Evolutionary conservation across 495 filamentous ascomycete species (phyloP), one percentile per base, ranked within the genome.

Genomic region (Hypomontagnella submonticulosa): DNA sequence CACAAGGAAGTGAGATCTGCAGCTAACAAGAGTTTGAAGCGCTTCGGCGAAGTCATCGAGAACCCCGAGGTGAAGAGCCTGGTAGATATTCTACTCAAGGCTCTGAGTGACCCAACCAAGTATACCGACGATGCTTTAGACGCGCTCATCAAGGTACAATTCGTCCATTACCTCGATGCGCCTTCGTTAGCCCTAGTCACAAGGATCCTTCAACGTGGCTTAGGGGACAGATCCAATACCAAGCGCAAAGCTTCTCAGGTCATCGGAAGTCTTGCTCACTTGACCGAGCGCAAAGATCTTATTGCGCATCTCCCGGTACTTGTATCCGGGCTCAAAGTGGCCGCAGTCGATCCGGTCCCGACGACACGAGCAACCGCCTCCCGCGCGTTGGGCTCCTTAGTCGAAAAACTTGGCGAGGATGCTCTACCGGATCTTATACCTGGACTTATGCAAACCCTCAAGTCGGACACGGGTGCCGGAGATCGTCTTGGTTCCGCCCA

Each of bases 391-490:
- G 95, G 95, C 42, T 97, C 96, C 0, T 82, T 97, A 8, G 89
- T 98, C 44, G 95, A 99, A 80, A 98, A 98, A 78, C 87, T 99
- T 54, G 95, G 95, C 74, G 95, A 99, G 73, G 95, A 99, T 75
- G 91, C 96, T 49, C 81, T 99, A 48, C 95, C 95, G 23, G 96
- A 99, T 73, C 91, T 99, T 49, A 98, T 99, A 59, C 95, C 95
- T 33, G 93, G 92, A 67, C 89, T 99, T 61, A 99, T 98, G 95
- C 82, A 91, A 65, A 97, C 93, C 10, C 89, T 99, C 77, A 98
- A 97, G 76, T 97, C 95, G 12, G 95, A 99, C 66, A 94, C 93
- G 27, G 93, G 96, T 40, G 95, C 95, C 42, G 94, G 95, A 70
- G 95, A 99, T 78, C 83, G 96, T 73, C 81, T 99, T 60, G 95